Conservation (phyloP, 345 rosid species). For the Xanthoceras sorbifolium region DNA sequence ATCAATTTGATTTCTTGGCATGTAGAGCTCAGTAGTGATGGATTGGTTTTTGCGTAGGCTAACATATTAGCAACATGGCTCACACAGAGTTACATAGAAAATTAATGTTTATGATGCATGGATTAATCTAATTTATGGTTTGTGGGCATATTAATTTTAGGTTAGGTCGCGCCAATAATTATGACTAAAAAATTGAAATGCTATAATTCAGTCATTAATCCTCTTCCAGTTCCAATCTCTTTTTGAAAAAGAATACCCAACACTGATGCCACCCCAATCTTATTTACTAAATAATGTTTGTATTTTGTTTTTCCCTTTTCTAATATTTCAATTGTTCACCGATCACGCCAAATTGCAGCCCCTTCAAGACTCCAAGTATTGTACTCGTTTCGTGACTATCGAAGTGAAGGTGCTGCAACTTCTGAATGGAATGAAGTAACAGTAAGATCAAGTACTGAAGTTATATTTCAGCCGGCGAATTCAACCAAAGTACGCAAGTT, state of each 20-base stretch:
- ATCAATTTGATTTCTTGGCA: background rate
- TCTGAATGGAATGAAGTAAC: conserved; percentile 79
- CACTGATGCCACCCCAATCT: background rate
- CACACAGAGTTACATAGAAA: background rate
- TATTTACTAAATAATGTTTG: background rate
- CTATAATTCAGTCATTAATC: background rate
- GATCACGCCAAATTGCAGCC: conserved; percentile 48
- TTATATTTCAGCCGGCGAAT: conserved; percentile 64
- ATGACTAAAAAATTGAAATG: background rate
- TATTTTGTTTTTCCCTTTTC: background rate
- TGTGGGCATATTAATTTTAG: background rate
- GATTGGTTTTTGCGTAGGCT: background rate
- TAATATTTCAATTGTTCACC: background rate
- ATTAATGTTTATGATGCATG: background rate
- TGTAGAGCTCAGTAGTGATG: background rate
- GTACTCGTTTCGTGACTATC: conserved; percentile 76
- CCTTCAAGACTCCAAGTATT: conserved; percentile 73
- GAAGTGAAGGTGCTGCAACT: conserved; percentile 70
- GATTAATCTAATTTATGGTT: background rate
- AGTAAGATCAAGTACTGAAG: conserved; percentile 80
- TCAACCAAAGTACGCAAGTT: conserved; percentile 61
- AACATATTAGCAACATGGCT: no score
- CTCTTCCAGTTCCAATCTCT: background rate
- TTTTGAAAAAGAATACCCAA: background rate
- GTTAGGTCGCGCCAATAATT: background rate